Evolutionary conservation across 257 asterid species (phyloP), one percentile per base, ranked within the genome.

Genomic region (Catharanthus roseus): DNA sequence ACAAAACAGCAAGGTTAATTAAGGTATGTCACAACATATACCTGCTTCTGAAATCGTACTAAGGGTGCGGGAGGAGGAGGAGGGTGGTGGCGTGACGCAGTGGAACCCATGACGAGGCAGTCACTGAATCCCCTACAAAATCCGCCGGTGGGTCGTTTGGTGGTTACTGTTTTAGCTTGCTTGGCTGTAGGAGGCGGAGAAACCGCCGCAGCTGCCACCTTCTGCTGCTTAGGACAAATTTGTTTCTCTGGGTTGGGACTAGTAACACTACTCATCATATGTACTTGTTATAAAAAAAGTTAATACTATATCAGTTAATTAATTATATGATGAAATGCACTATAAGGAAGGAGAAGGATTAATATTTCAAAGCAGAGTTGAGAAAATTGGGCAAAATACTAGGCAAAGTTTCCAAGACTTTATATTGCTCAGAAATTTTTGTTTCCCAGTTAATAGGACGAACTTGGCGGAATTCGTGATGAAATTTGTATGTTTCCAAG

Each of bases 101-200:
- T 75, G 2, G 91, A 86, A 6, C 91, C 85, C 86, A 81, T 81
- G 26, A 84, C 80, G 6, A 88, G 71, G 71, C 88, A 88, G 63
- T 85, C 87, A 2, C 85, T 67, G 6, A 82, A 56, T 18, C 86
- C 76, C 70, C 79, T 71, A 18, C 89, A 85, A 39, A 82, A 75
- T 75, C 86, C 87, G 10, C 86, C 72, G 1, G 75, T 57, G 69
- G 19, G 29, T 65, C 54, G 28, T 56, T 62, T 6, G 5, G 61
- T 74, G 29, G 76, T 72, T 64, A 69, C 70, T 67, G 71, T 58
- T 73, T 70, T 79, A 10, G 26, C 70, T 15, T 72, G 68, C 49
- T 70, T 50, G 75, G 55, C 21, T 18, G 42, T 28, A 39, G 34
- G 50, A 61, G 47, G 41, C 41, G 41, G 62, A 65, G 69, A 28